phyloP scores from a whole-genome alignment of 768 basidiomycete genomes.

The Boletus bicolor region DNA sequence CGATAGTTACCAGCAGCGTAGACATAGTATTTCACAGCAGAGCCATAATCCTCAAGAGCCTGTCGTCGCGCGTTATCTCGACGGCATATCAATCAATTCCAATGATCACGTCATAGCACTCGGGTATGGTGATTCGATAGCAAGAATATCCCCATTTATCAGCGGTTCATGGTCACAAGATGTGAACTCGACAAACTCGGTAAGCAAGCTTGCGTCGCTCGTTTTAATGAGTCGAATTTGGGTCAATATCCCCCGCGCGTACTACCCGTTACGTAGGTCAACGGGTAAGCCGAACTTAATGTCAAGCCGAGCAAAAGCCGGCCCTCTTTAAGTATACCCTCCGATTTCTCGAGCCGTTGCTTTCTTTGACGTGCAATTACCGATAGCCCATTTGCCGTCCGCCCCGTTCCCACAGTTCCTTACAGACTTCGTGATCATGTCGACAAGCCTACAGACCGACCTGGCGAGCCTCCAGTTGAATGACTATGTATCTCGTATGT shows the following conservation, averaged over 20 bases:
- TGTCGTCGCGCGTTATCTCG: background rate
- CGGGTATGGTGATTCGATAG: background rate
- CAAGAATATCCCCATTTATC: background rate
- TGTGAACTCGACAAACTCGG: background rate
- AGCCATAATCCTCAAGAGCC: background rate
- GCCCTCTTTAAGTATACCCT: background rate
- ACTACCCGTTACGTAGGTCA: background rate
- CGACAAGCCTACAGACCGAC: background rate
- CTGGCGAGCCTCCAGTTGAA: constrained; percentile 5
- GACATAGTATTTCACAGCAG: background rate
- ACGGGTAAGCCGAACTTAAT: background rate
- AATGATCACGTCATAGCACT: background rate
- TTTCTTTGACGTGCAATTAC: background rate
- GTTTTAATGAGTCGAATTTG: background rate
- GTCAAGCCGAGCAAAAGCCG: background rate
- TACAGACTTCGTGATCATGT: background rate
- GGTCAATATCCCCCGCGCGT: background rate
- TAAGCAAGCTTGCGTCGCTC: background rate
- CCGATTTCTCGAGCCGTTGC: no score
- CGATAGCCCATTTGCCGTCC: no score
- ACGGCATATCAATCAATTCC: background rate
- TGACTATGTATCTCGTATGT: constrained; percentile 5
- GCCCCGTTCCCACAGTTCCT: background rate
- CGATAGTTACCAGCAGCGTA: no score
- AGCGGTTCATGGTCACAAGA: background rate